Conservation (phyloP, 2,329 filamentous ascomycete species). For the Elsinoe perseae region DNA sequence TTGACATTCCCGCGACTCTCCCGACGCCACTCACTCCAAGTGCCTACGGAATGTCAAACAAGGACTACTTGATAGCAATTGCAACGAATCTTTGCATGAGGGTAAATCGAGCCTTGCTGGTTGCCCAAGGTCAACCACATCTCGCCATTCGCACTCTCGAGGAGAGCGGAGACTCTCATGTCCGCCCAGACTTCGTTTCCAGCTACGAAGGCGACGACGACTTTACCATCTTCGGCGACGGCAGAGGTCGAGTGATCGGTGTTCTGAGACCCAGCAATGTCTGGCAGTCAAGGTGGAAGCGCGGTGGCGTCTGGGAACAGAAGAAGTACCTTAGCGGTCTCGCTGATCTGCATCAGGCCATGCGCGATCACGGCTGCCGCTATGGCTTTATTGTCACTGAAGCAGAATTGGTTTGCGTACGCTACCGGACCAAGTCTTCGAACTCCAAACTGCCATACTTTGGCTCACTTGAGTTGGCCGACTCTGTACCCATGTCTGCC, state of each 20-base stretch:
- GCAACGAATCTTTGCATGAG: slow-evolving; percentile 77
- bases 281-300: slow-evolving; percentile 11
- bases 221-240: slow-evolving; percentile 41
- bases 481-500: slow-evolving; percentile 44
- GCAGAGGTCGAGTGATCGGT: slow-evolving; percentile 60
- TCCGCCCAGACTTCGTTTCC: slow-evolving; percentile 59
- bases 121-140: slow-evolving; percentile 66
- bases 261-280: slow-evolving; percentile 57
- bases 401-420: slow-evolving; percentile 86
- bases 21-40: slow-evolving; percentile 41
- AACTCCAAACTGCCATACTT: slow-evolving; percentile 61
- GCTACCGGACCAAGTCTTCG: slow-evolving; percentile 53
- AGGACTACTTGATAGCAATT: slow-evolving; percentile 46
- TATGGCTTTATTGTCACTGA: slow-evolving; percentile 97
- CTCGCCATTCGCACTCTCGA: slow-evolving; percentile 40
- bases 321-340: slow-evolving; percentile 94
- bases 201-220: slow-evolving; percentile 50
- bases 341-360: slow-evolving; percentile 76
- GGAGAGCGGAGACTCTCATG: slow-evolving; percentile 32
- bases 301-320: slow-evolving; percentile 60
- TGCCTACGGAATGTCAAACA: neutral
- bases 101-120: slow-evolving; percentile 72
- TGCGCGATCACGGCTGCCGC: slow-evolving; percentile 87
- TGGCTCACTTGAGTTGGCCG: slow-evolving; percentile 72
- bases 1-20: slow-evolving; percentile 54